Conservation (phyloP, 305 asterid species). For the Fraxinus paxiana region DNA sequence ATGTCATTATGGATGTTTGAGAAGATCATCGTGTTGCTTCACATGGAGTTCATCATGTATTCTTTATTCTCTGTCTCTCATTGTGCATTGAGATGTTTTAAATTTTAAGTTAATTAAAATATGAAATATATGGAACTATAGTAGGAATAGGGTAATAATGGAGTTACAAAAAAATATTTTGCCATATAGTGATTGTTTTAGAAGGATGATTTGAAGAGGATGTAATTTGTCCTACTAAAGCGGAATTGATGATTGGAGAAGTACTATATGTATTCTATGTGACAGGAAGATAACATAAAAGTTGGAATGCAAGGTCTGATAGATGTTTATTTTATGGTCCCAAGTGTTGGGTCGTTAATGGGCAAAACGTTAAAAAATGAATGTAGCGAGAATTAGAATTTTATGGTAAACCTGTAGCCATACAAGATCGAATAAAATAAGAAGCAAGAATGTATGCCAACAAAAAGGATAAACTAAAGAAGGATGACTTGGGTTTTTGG, state of each 20-base stretch:
- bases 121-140: background rate
- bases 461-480: background rate
- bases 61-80: background rate
- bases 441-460: background rate
- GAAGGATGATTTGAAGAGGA: background rate
- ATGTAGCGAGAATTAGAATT: background rate
- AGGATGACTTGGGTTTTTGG: background rate
- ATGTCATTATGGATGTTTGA: background rate
- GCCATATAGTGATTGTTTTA: background rate
- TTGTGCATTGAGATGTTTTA: background rate
- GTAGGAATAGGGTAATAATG: background rate
- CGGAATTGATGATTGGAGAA: background rate
- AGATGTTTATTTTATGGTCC: background rate
- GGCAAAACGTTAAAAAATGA: background rate
- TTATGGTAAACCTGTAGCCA: background rate
- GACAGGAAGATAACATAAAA: background rate
- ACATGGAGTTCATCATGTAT: background rate
- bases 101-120: background rate
- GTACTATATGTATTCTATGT: background rate
- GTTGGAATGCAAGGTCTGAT: background rate
- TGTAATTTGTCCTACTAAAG: background rate
- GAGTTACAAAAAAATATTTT: background rate
- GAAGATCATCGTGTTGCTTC: background rate
- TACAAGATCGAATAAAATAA: background rate
- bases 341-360: background rate